Evolutionary conservation across 345 rosid species (phyloP), one percentile per base, ranked within the genome.

Genomic region (Balakata baccata): DNA sequence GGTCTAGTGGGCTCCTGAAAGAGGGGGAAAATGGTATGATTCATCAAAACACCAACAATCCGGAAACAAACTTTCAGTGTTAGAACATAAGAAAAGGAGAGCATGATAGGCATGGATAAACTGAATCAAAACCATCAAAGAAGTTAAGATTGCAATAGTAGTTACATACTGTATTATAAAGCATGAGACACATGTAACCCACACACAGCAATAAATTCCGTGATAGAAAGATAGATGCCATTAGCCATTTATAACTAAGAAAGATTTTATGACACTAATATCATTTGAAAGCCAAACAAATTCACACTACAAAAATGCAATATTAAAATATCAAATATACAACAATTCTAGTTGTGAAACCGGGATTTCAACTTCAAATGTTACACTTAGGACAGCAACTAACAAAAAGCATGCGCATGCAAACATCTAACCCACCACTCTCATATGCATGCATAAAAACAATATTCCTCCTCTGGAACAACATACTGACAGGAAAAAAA

Each of bases 1-100:
- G 98, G 98, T 69, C 92, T 79, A 22, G 99, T 92, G 46, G 98
- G 89, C 80, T 92, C 96, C 99, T 95, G 85, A 62, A 70, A 65
- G 76, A 74, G 73, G 66, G 66, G 53, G 66, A 78, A 43, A 43
- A 47, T 14, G 71, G 23, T 6, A 69, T 64, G 50, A 62, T 14
- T 64, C 11, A 54, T 7, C 6, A 16, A 16, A 50, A 65, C 41
- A 22, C 53, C 72, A 76, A 70, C n/a, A 2, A 7, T 9, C 17
- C 22, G 12, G 46, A 66, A 34, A 29, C 29, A 51, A 50, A 29
- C 43, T 75, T 22, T 43, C 34, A 39, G 53, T 4, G 47, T 51
- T 59, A 74, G 54, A 54, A 11, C 58, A 59, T 67, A 41, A 71
- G 29, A 70, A 70, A 47, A 68, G 53, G 47, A 29, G 56, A 25